Percentiles rank a stretch among this genome's conserved stretches.
These are phyloP conservation scores for Hirschioporus abietinus DNA, from an alignment of 768 basidiomycete species.

Conservation along the genomic window DNA sequence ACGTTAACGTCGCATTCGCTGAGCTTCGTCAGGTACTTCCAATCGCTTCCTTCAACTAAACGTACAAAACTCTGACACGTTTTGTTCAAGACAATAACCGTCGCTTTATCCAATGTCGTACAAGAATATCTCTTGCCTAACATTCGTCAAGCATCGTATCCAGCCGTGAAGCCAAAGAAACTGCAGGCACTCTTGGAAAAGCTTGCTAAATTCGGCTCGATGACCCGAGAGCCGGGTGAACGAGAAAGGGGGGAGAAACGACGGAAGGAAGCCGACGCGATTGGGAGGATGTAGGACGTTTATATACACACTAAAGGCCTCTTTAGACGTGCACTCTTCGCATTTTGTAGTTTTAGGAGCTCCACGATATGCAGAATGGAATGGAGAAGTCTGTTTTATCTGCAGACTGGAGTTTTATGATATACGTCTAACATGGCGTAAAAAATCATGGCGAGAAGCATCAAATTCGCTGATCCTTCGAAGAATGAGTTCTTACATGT, in stretches of 20 bases:
- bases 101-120: constrained; percentile 68
- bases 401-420: background rate
- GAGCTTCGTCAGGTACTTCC: constrained; percentile 72
- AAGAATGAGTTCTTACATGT: constrained; percentile 26
- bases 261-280: constrained; percentile 71
- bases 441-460: background rate
- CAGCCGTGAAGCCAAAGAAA: constrained; percentile 61
- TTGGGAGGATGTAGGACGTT: constrained; percentile 62
- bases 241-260: constrained; percentile 68
- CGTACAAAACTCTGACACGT: background rate
- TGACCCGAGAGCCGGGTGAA: constrained; percentile 51
- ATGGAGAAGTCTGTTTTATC: constrained; percentile 16
- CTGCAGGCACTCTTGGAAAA: constrained; percentile 76
- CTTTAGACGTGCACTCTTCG: no score
- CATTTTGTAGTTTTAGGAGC: constrained; percentile 17
- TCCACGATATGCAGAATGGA: constrained; percentile 16
- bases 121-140: constrained; percentile 75
- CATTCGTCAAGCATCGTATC: constrained; percentile 62
- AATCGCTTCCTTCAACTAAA: background rate
- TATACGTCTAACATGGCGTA: background rate
- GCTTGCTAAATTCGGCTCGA: constrained; percentile 60
- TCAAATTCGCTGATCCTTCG: constrained; percentile 22
- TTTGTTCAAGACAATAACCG: constrained; percentile 52
- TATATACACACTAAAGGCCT: no score
- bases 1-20: constrained; percentile 66